Evolutionary conservation across 306 rosid genomes (phyloP), one percentile per base, ranked within the genome.

Genomic region (Cucurbita argyrosperma): DNA sequence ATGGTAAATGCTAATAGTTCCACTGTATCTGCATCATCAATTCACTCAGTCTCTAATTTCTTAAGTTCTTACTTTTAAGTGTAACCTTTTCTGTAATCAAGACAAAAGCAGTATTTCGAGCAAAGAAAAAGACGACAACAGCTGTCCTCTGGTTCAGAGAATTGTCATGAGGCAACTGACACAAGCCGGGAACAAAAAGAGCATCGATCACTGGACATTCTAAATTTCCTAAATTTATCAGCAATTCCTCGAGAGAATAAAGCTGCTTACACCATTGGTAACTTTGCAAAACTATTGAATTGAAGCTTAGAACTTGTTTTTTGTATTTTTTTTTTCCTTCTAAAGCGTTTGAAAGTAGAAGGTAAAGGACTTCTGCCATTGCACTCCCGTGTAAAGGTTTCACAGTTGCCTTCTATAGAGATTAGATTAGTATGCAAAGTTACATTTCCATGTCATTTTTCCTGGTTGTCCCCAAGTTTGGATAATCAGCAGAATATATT

Each of bases 81-180:
- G 37, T 37, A 53, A 72, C 21, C 30, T 60, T 62, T 74, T 79
- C 58, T 77, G 14, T 83, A 58, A 40, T 45, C 63, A 71, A 94
- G 98, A 87, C 98, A 94, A 87, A 94, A 89, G 79, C 97, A 94
- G 77, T 90, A 89, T 78, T 90, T 94, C 59, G 97, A 94, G 79
- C 98, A 94, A 88, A 87, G 83, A 85, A 94, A 82, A 81, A 88
- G 88, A 49, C 90, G 83, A 39, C 84, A 79, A 42, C 92, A 93
- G 76, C 90, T 74, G 67, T 78, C 84, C 61, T 78, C 45, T 62
- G 87, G 79, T 8, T 78, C 80, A 42, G 92, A 85, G 83, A 80
- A 74, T 73, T 71, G 52, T 56, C 74, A 71, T 5, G 85, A 82
- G 72, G 79, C 80, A 26, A 23, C 64, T 39, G 84, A 82, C 46